These are phyloP conservation scores for Trichoderma harzianum DNA, from an alignment of 2,329 filamentous ascomycete species.

Conservation along the genomic window DNA sequence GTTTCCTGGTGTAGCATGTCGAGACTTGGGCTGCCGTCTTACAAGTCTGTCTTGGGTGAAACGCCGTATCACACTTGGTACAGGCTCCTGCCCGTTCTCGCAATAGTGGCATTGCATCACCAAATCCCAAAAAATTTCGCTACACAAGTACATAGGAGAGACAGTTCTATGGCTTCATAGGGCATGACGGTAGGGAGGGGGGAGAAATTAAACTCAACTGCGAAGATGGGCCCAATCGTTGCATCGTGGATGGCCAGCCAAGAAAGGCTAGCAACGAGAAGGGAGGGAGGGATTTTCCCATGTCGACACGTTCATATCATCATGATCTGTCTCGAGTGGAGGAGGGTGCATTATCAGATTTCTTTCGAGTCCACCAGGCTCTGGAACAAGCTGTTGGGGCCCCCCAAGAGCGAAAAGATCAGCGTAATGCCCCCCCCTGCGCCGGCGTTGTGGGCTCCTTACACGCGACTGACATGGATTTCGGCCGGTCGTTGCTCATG, in stretches of 20 bases:
- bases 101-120: not conserved
- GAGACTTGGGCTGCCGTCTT: not conserved
- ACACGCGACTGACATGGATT: not conserved
- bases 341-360: not conserved
- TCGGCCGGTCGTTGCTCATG: not conserved
- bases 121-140: not conserved
- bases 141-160: not conserved
- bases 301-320: not conserved
- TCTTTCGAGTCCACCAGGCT: not conserved
- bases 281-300: conserved; percentile 5
- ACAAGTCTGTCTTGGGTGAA: not conserved
- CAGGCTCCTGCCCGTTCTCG: not conserved
- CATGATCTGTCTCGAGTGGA: not conserved
- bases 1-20: not conserved
- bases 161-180: not conserved
- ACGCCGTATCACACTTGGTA: not conserved
- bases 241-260: not conserved
- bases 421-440: not conserved
- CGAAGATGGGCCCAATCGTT: not conserved
- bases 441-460: not conserved
- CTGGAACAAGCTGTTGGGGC: not conserved
- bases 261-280: not conserved
- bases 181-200: not conserved
- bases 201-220: not conserved
- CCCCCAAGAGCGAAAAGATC: not conserved